Percentiles rank a stretch among this genome's conserved stretches.
Conservation (phyloP, 495 filamentous ascomycete genomes). For the Xylaria bambusicola region DNA sequence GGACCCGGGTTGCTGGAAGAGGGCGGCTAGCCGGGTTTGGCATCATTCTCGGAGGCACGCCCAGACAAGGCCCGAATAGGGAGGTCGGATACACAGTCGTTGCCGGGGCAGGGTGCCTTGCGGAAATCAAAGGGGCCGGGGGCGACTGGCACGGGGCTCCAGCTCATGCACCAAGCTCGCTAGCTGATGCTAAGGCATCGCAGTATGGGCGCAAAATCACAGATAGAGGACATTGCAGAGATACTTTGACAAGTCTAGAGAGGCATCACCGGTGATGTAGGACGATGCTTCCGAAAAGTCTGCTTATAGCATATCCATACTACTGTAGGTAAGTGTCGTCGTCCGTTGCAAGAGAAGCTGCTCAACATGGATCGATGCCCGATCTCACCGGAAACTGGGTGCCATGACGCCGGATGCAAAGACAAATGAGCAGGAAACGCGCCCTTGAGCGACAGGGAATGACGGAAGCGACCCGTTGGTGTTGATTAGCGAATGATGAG, state of each 20-base stretch:
- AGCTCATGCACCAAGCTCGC: constrained; percentile 10
- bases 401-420: constrained; percentile 5
- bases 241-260: neutral
- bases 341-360: neutral
- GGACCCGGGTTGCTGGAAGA: constrained; percentile 18
- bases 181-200: neutral
- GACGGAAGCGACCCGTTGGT: too few species aligned
- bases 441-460: neutral
- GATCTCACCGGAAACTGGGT: constrained; percentile 8
- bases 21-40: constrained; percentile 25
- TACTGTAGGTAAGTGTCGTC: constrained; percentile 3
- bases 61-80: constrained; percentile 29
- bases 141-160: constrained; percentile 4
- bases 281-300: neutral
- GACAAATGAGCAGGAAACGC: neutral
- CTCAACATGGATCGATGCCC: neutral
- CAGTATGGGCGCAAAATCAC: neutral
- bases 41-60: constrained; percentile 24
- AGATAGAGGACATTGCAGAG: neutral
- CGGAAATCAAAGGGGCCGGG: constrained; percentile 18
- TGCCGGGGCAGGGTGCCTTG: constrained; percentile 18
- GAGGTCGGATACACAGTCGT: too few species aligned
- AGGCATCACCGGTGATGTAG: neutral
- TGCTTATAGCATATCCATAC: neutral
- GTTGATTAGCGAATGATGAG: too few species aligned